These are phyloP conservation scores for Fusarium nelsonii DNA, from an alignment of 2,329 filamentous ascomycete genomes.

Conservation along the genomic window DNA sequence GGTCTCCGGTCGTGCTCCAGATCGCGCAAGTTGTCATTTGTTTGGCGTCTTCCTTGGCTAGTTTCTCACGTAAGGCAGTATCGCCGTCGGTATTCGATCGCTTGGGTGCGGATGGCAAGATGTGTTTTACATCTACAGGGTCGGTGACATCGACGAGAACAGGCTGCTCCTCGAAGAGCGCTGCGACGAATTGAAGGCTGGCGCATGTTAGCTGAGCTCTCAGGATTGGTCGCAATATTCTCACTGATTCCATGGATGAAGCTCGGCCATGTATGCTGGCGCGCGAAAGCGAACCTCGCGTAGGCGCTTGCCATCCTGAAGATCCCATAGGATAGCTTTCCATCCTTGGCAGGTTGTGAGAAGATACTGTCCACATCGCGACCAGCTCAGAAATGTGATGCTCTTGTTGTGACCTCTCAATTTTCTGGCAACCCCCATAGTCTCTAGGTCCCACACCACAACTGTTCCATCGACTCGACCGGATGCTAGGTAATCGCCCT, in stretches of 20 bases:
- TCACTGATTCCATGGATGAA: constrained; percentile 91
- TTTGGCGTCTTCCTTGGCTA: constrained; percentile 90
- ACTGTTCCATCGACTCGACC: constrained; percentile 95
- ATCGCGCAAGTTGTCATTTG: constrained; percentile 94
- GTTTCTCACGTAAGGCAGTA: constrained; percentile 80
- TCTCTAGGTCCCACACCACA: constrained; percentile 97
- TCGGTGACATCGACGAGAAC: constrained; percentile 85
- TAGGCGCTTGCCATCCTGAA: constrained; percentile 75
- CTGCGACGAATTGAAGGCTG: constrained; percentile 86
- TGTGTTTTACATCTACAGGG: constrained; percentile 77
- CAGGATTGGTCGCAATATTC: constrained; percentile 18
- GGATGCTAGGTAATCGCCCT: constrained; percentile 93
- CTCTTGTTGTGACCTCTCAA: constrained; percentile 92
- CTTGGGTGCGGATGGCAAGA: constrained; percentile 84
- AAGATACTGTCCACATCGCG: constrained; percentile 88
- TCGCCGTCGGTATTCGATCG: constrained; percentile 78
- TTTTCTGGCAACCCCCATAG: constrained; percentile 95
- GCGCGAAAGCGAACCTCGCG: constrained; percentile 92
- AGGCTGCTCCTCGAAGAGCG: constrained; percentile 93
- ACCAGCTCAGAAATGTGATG: constrained; percentile 96
- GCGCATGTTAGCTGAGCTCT: constrained; percentile 38
- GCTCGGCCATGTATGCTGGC: constrained; percentile 93
- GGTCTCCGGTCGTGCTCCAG: constrained; percentile 85
- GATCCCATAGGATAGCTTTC: constrained; percentile 96
- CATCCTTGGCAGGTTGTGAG: constrained; percentile 95